Percentiles rank a stretch among this genome's conserved stretches.
These are phyloP conservation scores for Anthracocystis walkeri DNA, from an alignment of 1,284 basidiomycete species.

Conservation along the genomic window DNA sequence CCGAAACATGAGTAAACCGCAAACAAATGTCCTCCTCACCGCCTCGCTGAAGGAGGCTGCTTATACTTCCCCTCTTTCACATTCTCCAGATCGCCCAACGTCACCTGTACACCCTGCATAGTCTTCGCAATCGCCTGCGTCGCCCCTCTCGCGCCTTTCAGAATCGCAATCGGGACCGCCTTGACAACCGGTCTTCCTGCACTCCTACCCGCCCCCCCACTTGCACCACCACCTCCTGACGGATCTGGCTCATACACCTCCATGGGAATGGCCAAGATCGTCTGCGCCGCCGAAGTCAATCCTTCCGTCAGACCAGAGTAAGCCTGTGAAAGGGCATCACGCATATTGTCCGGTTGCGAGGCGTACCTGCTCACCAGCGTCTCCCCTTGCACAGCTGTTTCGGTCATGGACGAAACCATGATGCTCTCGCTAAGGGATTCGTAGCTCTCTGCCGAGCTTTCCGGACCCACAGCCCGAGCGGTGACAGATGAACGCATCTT, in stretches of 20 bases:
- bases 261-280: slow-evolving; percentile 98
- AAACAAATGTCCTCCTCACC: neutral
- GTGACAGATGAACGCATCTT: slow-evolving; percentile 75
- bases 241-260: slow-evolving; percentile 89
- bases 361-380: slow-evolving; percentile 83
- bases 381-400: slow-evolving; percentile 6
- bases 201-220: slow-evolving; percentile 57
- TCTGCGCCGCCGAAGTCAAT: slow-evolving; percentile 92
- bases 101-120: slow-evolving; percentile 88
- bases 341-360: slow-evolving; percentile 84
- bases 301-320: slow-evolving; percentile 79
- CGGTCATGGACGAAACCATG: slow-evolving; percentile 18
- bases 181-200: slow-evolving; percentile 80
- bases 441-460: slow-evolving; percentile 36
- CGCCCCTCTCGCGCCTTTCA: slow-evolving; percentile 96
- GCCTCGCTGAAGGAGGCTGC: slow-evolving; percentile 13
- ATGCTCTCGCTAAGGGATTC: slow-evolving; percentile 35
- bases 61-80: slow-evolving; percentile 61
- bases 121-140: slow-evolving; percentile 96
- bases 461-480: slow-evolving; percentile 74
- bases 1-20: neutral
- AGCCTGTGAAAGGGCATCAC: slow-evolving; percentile 88
- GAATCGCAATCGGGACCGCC: slow-evolving; percentile 93
- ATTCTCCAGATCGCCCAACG: slow-evolving; percentile 59
- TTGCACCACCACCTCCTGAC: slow-evolving; percentile 2